Conservation (phyloP, 306 rosid species). For the Canavalia gladiata region DNA sequence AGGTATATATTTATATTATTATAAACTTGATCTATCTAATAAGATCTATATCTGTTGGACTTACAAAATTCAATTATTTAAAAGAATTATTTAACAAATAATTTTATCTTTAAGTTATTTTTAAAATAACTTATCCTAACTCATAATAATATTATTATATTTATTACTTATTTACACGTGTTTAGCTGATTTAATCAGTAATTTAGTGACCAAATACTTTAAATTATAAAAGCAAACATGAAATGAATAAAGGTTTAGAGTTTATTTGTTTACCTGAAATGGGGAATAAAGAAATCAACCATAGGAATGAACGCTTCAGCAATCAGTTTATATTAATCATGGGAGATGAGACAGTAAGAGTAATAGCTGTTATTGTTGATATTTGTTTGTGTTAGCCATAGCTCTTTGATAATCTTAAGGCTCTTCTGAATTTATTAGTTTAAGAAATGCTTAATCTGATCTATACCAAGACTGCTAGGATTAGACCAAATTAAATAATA, state of each 20-base stretch:
- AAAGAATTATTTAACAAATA: too few species aligned
- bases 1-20: too few species aligned
- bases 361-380: too few species aligned
- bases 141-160: too few species aligned
- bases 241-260: not conserved
- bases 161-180: too few species aligned
- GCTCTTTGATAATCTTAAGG: slow-evolving; percentile 30
- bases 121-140: too few species aligned
- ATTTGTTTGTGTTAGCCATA: not conserved
- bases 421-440: not conserved
- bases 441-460: slow-evolving; percentile 43
- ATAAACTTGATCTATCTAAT: too few species aligned
- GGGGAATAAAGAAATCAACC: not conserved
- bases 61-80: too few species aligned
- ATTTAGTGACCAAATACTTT: not conserved
- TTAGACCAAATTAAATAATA: slow-evolving; percentile 1
- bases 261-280: not conserved
- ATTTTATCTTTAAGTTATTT: too few species aligned
- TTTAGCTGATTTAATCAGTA: too few species aligned
- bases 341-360: not conserved
- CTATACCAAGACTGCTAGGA: slow-evolving; percentile 25
- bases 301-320: not conserved
- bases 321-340: not conserved
- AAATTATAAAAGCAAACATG: not conserved
- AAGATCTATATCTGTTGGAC: too few species aligned